Conservation (phyloP, 495 filamentous ascomycete species). For the Penicillium longicatenatum region DNA sequence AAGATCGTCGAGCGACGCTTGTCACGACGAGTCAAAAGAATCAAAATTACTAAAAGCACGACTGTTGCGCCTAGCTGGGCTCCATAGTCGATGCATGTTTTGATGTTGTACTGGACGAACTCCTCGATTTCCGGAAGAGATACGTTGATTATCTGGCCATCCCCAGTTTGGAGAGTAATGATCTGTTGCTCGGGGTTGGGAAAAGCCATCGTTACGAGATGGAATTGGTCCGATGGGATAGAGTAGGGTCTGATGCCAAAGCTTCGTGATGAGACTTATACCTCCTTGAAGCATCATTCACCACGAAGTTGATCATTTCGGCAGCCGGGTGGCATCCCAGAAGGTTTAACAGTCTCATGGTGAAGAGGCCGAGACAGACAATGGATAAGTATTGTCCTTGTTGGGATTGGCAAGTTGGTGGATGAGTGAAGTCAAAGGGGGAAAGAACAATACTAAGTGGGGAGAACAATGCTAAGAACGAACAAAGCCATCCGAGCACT, state of each 20-base stretch:
- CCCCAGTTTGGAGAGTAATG: constrained; percentile 51
- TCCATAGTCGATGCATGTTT: constrained; percentile 67
- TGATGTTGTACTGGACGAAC: constrained; percentile 51
- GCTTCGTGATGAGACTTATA: neutral
- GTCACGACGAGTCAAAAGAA: constrained; percentile 61
- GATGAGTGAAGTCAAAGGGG: constrained; percentile 4
- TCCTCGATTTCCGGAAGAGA: constrained; percentile 49
- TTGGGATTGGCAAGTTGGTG: neutral
- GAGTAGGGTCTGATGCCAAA: neutral
- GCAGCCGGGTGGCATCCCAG: neutral
- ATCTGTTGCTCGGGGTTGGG: constrained; percentile 58
- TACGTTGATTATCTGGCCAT: constrained; percentile 57
- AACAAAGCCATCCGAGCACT: constrained; percentile 1
- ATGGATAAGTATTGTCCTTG: constrained; percentile 7
- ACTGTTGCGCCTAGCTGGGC: constrained; percentile 73
- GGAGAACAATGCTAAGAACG: constrained; percentile 32
- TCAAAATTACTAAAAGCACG: constrained; percentile 64
- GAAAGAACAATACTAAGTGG: constrained; percentile 25
- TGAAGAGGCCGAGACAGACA: constrained; percentile 35
- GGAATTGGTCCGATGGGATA: neutral
- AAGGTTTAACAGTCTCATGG: constrained; percentile 8
- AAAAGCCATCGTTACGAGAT: neutral
- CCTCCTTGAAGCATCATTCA: neutral
- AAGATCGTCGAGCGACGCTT: constrained; percentile 65
- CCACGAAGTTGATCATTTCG: neutral